Evolutionary conservation across 2,329 filamentous ascomycete species (phyloP).

Genomic region (Saccharata proteae): DNA sequence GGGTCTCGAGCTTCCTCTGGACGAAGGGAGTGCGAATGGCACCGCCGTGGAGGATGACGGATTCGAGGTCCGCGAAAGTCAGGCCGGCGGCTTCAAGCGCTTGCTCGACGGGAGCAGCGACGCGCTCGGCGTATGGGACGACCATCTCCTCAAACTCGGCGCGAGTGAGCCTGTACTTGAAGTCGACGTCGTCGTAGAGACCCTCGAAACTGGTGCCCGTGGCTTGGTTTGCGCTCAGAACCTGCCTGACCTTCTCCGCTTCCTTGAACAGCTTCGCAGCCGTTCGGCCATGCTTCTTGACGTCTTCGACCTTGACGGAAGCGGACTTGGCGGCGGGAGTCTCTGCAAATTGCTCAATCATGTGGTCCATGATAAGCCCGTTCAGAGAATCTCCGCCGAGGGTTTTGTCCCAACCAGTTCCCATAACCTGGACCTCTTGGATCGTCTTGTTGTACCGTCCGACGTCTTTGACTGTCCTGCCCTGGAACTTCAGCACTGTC

Average conservation of each 20-base stretch:
- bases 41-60: slow-evolving; percentile 87
- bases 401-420: slow-evolving; percentile 76
- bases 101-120: slow-evolving; percentile 56
- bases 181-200: slow-evolving; percentile 82
- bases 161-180: slow-evolving; percentile 79
- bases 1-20: slow-evolving; percentile 71
- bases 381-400: slow-evolving; percentile 88
- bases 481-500: slow-evolving; percentile 80
- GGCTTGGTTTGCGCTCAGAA: slow-evolving; percentile 86
- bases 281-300: slow-evolving; percentile 68
- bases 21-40: slow-evolving; percentile 87
- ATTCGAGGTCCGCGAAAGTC: slow-evolving; percentile 65
- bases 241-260: slow-evolving; percentile 72
- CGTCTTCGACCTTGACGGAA: slow-evolving; percentile 47
- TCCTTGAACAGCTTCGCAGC: slow-evolving; percentile 90
- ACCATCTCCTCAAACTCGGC: slow-evolving; percentile 71
- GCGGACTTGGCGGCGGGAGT: slow-evolving; percentile 51
- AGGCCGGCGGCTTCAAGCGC: slow-evolving; percentile 65
- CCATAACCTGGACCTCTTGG: slow-evolving; percentile 84
- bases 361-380: slow-evolving; percentile 76
- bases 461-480: slow-evolving; percentile 76
- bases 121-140: slow-evolving; percentile 52
- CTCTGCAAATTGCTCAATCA: slow-evolving; percentile 67
- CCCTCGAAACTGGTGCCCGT: slow-evolving; percentile 74
- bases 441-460: slow-evolving; percentile 93